phyloP scores from a whole-genome alignment of 768 basidiomycete species.

The Termitomyces sp. region DNA sequence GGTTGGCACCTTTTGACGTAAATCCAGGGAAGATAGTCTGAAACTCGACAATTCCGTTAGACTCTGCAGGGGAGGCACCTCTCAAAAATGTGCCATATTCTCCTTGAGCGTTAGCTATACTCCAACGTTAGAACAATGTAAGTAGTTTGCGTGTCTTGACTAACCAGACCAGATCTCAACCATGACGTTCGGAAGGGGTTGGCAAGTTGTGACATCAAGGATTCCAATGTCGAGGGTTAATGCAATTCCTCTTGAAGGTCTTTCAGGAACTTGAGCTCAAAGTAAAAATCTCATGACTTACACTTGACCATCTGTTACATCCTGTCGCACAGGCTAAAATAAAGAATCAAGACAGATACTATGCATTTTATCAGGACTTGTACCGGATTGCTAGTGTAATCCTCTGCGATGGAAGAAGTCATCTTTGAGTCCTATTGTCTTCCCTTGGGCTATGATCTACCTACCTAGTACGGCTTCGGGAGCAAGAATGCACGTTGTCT shows the following conservation, averaged over 20 bases:
- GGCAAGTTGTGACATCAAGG: slow-evolving; percentile 31
- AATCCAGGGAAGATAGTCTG: slow-evolving; percentile 30
- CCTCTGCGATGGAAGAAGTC: slow-evolving; percentile 4
- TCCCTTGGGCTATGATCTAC: slow-evolving; percentile 2
- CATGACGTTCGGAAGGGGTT: slow-evolving; percentile 29
- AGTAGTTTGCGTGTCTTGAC: not conserved
- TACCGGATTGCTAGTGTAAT: slow-evolving; percentile 13
- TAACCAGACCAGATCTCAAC: slow-evolving; percentile 23
- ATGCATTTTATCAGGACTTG: not conserved
- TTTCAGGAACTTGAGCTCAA: not conserved
- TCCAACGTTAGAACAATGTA: not conserved
- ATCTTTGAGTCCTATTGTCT: no score
- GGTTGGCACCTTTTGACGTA: slow-evolving; percentile 28
- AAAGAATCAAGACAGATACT: not conserved
- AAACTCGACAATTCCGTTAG: slow-evolving; percentile 33
- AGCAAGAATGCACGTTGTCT: slow-evolving; percentile 15
- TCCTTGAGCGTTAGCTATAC: slow-evolving; percentile 28
- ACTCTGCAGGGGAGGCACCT: slow-evolving; percentile 26
- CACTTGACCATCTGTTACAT: slow-evolving; percentile 17
- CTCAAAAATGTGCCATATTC: slow-evolving; percentile 29
- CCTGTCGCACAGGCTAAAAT: slow-evolving; percentile 10
- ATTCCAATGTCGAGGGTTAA: slow-evolving; percentile 33
- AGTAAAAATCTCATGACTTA: not conserved
- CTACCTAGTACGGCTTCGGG: slow-evolving; percentile 11
- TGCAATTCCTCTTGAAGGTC: slow-evolving; percentile 23